Base-by-base conservation (phyloP, 2,329 filamentous ascomycete species). In the Hypoxylon sp. region DNA sequence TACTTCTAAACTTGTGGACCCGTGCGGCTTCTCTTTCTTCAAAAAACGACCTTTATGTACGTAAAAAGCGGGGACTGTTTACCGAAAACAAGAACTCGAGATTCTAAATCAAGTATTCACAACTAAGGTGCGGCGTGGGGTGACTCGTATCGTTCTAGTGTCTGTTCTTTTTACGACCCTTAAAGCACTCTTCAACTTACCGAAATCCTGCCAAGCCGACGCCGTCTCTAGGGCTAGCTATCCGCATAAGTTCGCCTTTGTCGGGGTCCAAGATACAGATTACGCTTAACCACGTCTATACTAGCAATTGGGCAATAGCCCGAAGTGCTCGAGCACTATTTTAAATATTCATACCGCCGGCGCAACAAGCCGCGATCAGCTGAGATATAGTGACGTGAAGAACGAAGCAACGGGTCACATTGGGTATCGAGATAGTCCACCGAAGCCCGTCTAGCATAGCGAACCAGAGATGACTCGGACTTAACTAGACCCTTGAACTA, bases 201-300 rank as follows among this genome's bases (percentile, higher is more conserved):
- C 61, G 56, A 51, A 58, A 56, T 65, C 56, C 59, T 53, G 69
- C 69, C 51, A 71, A 69, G 59, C 50, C 35, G 22, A 46, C 65
- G 54, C 68, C 66, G 59, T 67, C 57, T 59, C 44, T 29, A 26
- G 54, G 66, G 52, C 53, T 65, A 64, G 59, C 64, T 44, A 48
- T 42, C 46, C 22, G 19, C 46, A 52, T 44, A 59, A 54, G 52
- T 39, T 59, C 44, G 51, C 37, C 47, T 44, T 39, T 11, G 10
- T 64, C 5, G 46, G 35, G 22, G 33, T 50, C 58, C 35, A 35
- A 54, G 56, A 47, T 58, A 47, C 37, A 60, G 59, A 47, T 42
- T 26, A 53, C 33, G 52, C 54, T 54, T 57, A 63, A 61, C 58
- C 37, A 50, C 42, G 47, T 68, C 50, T 33, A 62, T 37, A 26